These are phyloP conservation scores for Gnaphalium uliginosum DNA, from an alignment of 129 eudicot genomes.

Conservation along the genomic window DNA sequence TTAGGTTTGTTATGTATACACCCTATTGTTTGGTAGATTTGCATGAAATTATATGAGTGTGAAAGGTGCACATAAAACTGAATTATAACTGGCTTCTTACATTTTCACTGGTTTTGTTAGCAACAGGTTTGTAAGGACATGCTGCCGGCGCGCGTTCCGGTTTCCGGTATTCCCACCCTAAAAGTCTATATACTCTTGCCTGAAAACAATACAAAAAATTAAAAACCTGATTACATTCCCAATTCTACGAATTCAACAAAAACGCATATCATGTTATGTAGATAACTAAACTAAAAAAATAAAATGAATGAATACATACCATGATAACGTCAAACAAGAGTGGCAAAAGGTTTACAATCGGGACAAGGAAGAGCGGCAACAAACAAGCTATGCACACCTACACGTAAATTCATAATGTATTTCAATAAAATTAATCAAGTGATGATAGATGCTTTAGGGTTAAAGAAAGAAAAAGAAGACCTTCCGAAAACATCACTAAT, in stretches of 20 bases:
- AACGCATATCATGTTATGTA: background rate
- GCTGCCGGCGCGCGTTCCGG: constrained; percentile 74
- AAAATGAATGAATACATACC: constrained; percentile 42
- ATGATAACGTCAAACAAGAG: constrained; percentile 53
- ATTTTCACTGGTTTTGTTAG: constrained; percentile 30
- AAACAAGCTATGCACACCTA: constrained; percentile 69
- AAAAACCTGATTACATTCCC: background rate
- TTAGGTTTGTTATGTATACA: too few species aligned
- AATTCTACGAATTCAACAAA: background rate
- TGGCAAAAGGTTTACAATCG: constrained; percentile 68
- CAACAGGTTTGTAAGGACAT: constrained; percentile 59
- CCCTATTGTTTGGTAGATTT: too few species aligned
- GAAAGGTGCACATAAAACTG: too few species aligned
- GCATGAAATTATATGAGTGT: too few species aligned
- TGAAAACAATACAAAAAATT: constrained; percentile 19
- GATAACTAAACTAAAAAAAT: background rate
- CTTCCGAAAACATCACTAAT: too few species aligned
- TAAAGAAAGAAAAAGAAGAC: background rate
- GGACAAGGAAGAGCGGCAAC: constrained; percentile 78
- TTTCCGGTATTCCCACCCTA: constrained; percentile 75
- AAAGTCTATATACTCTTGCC: constrained; percentile 58
- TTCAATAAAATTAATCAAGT: background rate
- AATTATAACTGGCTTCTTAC: constrained; percentile 18
- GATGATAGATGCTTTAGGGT: background rate
- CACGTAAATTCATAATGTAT: background rate